A percentile compares a stretch with the other conserved stretches of the same genome.
phyloP scores from a whole-genome alignment of 1,139 yeast genomes.

The Trichomonascaceae sp. region DNA sequence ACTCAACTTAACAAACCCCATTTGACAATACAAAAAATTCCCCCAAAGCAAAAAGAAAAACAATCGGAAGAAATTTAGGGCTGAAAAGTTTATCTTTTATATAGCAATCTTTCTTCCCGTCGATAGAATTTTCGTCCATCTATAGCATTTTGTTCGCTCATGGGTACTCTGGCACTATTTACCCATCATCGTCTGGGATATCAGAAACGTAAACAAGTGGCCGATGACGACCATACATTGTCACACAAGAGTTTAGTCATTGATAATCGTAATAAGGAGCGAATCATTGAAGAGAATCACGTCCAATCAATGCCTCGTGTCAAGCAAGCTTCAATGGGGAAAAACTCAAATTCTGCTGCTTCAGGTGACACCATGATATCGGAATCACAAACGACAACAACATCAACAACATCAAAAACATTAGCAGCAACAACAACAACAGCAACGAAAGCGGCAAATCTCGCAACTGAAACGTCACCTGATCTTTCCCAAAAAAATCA shows the following conservation, averaged over 20 bases:
- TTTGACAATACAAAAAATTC: background rate
- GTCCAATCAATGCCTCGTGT: background rate
- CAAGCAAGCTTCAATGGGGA: background rate
- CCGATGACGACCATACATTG: background rate
- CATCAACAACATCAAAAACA: background rate
- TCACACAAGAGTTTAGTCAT: background rate
- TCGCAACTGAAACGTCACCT: background rate
- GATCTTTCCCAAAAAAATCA: background rate
- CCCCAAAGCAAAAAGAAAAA: background rate
- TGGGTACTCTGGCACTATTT: background rate
- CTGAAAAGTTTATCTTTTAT: background rate
- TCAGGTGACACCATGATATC: background rate
- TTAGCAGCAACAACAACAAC: background rate
- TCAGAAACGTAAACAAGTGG: background rate
- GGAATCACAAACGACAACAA: background rate
- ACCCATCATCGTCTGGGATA: background rate
- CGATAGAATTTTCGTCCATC: background rate
- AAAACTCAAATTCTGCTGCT: background rate
- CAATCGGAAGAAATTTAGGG: background rate
- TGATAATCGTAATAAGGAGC: background rate
- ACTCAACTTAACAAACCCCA: background rate
- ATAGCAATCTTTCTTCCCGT: background rate
- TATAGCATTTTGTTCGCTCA: background rate
- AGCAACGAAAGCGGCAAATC: background rate
- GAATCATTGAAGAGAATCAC: background rate